Evolutionary conservation across 106 monocot species (phyloP).

Genomic region (Platanthera guangdongensis): DNA sequence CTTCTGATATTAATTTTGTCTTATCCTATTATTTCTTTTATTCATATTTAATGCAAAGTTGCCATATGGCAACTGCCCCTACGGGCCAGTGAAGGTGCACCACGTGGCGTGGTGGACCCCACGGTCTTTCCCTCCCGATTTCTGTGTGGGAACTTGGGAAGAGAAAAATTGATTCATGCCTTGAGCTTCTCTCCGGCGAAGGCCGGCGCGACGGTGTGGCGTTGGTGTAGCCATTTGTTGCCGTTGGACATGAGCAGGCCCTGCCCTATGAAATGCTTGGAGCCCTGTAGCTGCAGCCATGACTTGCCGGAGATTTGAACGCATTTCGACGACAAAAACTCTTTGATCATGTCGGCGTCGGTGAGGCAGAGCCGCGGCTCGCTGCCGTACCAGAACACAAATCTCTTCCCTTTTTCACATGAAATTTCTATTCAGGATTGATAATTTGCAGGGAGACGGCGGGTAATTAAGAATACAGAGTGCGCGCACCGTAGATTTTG

Average conservation of each 20-base stretch:
- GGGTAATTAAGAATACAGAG: too few species aligned
- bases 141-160: neutral
- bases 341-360: conserved; percentile 78
- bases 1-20: too few species aligned
- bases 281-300: conserved; percentile 76
- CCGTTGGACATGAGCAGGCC: conserved; percentile 93
- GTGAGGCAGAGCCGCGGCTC: conserved; percentile 90
- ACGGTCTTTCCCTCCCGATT: too few species aligned
- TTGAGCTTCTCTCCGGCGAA: conserved; percentile 94
- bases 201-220: conserved; percentile 75
- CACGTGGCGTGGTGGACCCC: too few species aligned
- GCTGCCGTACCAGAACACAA: conserved; percentile 84
- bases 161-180: too few species aligned
- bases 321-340: conserved; percentile 70
- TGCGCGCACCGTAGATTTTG: conserved; percentile 70
- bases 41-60: too few species aligned
- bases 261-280: conserved; percentile 79
- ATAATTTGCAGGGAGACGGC: neutral
- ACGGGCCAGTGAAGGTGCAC: too few species aligned
- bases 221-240: conserved; percentile 70
- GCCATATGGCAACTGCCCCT: too few species aligned
- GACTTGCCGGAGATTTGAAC: conserved; percentile 60
- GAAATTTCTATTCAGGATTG: neutral
- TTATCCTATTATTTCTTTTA: too few species aligned
- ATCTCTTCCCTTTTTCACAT: conserved; percentile 55